Evolutionary conservation across 805 yeast species (phyloP).

Genomic region (Metschnikowia noctiluminum): DNA sequence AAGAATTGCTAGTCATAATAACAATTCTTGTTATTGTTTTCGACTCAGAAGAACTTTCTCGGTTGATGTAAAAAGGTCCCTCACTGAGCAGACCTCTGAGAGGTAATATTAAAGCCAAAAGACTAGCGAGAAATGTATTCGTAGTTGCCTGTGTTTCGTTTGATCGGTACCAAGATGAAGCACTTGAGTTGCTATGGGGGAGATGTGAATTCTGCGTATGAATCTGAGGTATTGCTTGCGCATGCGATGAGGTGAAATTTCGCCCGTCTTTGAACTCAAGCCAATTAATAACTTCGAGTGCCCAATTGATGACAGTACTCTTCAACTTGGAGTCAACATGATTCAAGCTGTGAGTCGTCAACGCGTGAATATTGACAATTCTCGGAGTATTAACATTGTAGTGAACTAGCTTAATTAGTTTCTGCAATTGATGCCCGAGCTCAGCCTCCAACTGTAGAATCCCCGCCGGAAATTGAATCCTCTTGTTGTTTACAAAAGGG

Average conservation of each 20-base stretch:
- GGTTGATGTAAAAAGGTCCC: constrained; percentile 28
- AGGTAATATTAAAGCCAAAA: constrained; percentile 45
- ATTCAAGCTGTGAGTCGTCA: constrained; percentile 25
- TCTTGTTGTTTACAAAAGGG: constrained; percentile 28
- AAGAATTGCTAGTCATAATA: constrained; percentile 56
- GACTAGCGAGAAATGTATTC: constrained; percentile 44
- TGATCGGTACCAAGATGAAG: constrained; percentile 7
- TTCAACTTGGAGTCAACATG: constrained; percentile 23
- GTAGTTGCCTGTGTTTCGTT: constrained; percentile 7
- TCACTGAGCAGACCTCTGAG: constrained; percentile 31
- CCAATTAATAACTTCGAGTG: constrained; percentile 51
- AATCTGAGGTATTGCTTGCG: constrained; percentile 9
- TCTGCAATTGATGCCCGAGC: constrained; percentile 33
- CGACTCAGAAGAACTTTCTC: constrained; percentile 9
- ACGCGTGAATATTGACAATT: constrained; percentile 37
- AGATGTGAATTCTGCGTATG: constrained; percentile 6
- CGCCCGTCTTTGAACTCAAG: constrained; percentile 51
- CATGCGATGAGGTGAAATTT: constrained; percentile 9
- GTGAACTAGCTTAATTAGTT: constrained; percentile 36
- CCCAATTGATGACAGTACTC: constrained; percentile 47
- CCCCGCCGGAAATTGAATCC: constrained; percentile 36
- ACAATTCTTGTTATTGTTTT: constrained; percentile 46
- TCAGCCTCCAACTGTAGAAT: constrained; percentile 44
- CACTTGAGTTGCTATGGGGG: constrained; percentile 8
- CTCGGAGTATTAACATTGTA: constrained; percentile 45